Evolutionary conservation across 495 filamentous ascomycete genomes (phyloP), one percentile per base, ranked within the genome.

Genomic region (Extremus antarcticus): DNA sequence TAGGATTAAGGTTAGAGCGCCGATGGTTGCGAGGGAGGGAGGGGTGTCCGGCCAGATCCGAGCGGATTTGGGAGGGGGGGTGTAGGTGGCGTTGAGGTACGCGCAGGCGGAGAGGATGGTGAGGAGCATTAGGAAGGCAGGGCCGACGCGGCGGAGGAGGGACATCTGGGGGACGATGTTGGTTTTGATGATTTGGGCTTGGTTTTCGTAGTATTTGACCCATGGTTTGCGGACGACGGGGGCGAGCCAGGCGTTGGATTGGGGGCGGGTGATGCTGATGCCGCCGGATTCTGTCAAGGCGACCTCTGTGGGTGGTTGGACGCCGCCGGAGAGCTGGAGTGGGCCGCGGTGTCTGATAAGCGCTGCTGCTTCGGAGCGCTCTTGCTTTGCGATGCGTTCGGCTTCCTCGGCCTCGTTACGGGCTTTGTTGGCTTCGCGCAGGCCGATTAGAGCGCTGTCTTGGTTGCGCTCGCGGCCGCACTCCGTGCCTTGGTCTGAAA

Each of bases 1-100:
- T 63, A 95, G 95, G 32, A 75, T 63, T 19, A 72, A 75, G 29
- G 91, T 77, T 50, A 96, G 73, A 15, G 71, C 72, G 46, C 78
- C 66, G 11, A 88, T 71, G 10, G 94, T 96, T 24, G 90, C 88
- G 1, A 84, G 81, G 2, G 91, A 81, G 1, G 86, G 86, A 1
- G 89, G 85, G 1, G 87, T 69, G 59, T 85, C 80, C 0, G 88
- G 87, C 65, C 77, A 90, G 46, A 91, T 59, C 50, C 90, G 76
- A 21, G 75, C 71, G 7, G 73, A 68, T 19, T 67, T 70, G 25
- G 68, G 66, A 0, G 87, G 84, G 19, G 86, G 78, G 40, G 70
- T 74, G 63, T 94, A 94, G 51, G 74, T 72, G 25, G 71, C 58
- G 16, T 81, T 77, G 55, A 83, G 82, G 19, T 70, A 65, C 32